A percentile compares a stretch with the other conserved stretches of the same genome.
phyloP scores from a whole-genome alignment of 495 filamentous ascomycete species.

The Penicillium cataractarum region DNA sequence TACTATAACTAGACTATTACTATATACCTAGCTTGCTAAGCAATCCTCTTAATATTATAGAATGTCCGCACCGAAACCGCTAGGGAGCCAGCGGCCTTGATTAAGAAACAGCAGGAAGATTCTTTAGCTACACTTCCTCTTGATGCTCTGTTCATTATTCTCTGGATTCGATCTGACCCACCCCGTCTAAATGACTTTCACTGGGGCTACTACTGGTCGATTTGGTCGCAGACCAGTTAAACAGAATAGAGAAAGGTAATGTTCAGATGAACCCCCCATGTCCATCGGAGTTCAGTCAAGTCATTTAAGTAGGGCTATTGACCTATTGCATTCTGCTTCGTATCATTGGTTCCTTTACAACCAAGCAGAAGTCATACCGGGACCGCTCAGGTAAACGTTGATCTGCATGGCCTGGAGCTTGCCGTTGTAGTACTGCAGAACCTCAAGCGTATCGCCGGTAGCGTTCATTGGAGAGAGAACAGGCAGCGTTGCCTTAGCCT shows the following conservation, averaged over 20 bases:
- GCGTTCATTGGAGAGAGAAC: neutral
- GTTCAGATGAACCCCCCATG: neutral
- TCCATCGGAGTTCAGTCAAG: neutral
- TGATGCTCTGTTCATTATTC: too few relatives aligned
- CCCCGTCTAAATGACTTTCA: too few relatives aligned
- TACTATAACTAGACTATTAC: too few relatives aligned
- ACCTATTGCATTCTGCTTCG: neutral
- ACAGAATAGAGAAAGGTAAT: neutral
- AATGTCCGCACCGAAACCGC: too few relatives aligned
- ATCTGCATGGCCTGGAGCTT: conserved; percentile 18
- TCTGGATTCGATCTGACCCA: too few relatives aligned
- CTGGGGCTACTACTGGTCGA: too few relatives aligned
- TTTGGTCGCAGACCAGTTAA: neutral
- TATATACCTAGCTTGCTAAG: too few relatives aligned
- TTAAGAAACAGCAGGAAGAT: too few relatives aligned
- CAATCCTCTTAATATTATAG: too few relatives aligned
- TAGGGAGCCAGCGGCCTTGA: too few relatives aligned
- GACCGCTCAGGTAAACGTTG: conserved; percentile 18
- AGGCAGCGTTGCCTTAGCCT: neutral
- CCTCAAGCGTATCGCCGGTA: conserved; percentile 14
- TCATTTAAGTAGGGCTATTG: neutral
- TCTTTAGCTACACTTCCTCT: too few relatives aligned
- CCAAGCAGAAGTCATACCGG: conserved; percentile 13
- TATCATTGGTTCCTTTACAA: neutral
- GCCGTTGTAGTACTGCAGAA: conserved; percentile 17